Evolutionary conservation across 768 basidiomycete species (phyloP).

Genomic region (Phylloporus sp.): DNA sequence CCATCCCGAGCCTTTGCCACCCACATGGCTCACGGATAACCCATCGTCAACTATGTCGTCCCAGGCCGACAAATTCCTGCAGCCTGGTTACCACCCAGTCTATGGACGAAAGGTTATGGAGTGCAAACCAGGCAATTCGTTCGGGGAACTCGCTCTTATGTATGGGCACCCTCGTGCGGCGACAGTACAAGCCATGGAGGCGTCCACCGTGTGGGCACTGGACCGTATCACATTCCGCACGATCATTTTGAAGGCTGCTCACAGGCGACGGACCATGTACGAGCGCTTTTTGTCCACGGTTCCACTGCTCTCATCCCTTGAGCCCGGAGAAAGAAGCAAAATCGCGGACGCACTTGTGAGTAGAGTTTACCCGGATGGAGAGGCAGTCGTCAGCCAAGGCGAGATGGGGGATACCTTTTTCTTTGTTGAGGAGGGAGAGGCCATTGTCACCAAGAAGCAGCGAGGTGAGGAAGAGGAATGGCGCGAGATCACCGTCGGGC

Average conservation of each 20-base stretch:
- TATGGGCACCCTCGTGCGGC: constrained; percentile 96
- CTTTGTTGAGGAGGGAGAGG: constrained; percentile 94
- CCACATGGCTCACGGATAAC: constrained; percentile 50
- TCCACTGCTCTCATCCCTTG: constrained; percentile 79
- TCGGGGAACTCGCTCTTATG: constrained; percentile 97
- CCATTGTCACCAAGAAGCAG: constrained; percentile 76
- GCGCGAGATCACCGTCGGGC: constrained; percentile 69
- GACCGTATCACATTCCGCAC: constrained; percentile 98
- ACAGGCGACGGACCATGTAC: constrained; percentile 90
- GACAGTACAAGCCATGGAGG: constrained; percentile 81
- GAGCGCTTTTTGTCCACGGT: constrained; percentile 94
- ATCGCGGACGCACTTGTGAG: constrained; percentile 94
- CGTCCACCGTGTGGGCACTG: constrained; percentile 87
- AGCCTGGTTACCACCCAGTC: constrained; percentile 62
- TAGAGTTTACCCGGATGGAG: constrained; percentile 74
- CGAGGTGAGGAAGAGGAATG: constrained; percentile 53
- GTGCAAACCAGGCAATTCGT: constrained; percentile 80
- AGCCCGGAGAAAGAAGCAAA: constrained; percentile 89
- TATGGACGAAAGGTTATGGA: constrained; percentile 82
- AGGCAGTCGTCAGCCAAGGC: constrained; percentile 86
- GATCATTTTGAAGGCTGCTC: constrained; percentile 91
- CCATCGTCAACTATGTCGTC: constrained; percentile 35
- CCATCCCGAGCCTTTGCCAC: constrained; percentile 61
- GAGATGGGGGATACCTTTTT: constrained; percentile 98
- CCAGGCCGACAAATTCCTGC: constrained; percentile 53